These are phyloP conservation scores for Graphium sp. DNA, from an alignment of 2,329 filamentous ascomycete species.

Conservation along the genomic window DNA sequence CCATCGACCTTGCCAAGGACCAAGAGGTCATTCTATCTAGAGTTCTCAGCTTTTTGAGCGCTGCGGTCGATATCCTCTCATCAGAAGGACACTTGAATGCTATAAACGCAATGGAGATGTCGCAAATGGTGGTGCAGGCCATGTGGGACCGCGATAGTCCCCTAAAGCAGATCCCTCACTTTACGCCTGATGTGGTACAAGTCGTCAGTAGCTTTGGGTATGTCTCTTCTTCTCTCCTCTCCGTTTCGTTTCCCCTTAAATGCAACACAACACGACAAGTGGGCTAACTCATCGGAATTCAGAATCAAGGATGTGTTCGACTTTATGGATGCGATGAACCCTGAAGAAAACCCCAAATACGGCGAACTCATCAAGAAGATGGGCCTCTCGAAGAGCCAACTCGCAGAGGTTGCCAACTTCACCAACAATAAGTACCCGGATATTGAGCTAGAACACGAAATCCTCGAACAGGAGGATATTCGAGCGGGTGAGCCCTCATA, in stretches of 20 bases:
- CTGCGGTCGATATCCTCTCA: slow-evolving; percentile 85
- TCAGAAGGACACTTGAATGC: slow-evolving; percentile 94
- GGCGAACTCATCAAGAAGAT: slow-evolving; percentile 60
- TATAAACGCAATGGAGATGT: slow-evolving; percentile 98
- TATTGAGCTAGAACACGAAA: slow-evolving; percentile 75
- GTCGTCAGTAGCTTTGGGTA: slow-evolving; percentile 65
- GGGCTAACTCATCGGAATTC: slow-evolving; percentile 13
- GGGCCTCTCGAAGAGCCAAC: slow-evolving; percentile 62
- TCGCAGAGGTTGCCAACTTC: slow-evolving; percentile 81
- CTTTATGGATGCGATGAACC: slow-evolving; percentile 98
- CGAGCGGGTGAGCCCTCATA: slow-evolving; percentile 67
- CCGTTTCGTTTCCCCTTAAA: background rate
- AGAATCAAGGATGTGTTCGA: slow-evolving; percentile 89
- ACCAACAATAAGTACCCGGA: slow-evolving; percentile 96
- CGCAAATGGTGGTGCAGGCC: slow-evolving; percentile 95
- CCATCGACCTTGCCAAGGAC: slow-evolving; percentile 89
- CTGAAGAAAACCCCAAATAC: slow-evolving; percentile 77
- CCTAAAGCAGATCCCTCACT: slow-evolving; percentile 95
- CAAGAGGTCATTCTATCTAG: slow-evolving; percentile 78
- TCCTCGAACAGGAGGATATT: slow-evolving; percentile 67
- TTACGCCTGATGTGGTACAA: slow-evolving; percentile 67
- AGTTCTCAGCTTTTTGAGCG: slow-evolving; percentile 73
- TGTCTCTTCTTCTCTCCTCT: slow-evolving; percentile 13
- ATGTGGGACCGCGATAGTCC: slow-evolving; percentile 99
- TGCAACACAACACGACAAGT: background rate